phyloP scores from a whole-genome alignment of 1,284 basidiomycete species.

The Tausonia pullulans region DNA sequence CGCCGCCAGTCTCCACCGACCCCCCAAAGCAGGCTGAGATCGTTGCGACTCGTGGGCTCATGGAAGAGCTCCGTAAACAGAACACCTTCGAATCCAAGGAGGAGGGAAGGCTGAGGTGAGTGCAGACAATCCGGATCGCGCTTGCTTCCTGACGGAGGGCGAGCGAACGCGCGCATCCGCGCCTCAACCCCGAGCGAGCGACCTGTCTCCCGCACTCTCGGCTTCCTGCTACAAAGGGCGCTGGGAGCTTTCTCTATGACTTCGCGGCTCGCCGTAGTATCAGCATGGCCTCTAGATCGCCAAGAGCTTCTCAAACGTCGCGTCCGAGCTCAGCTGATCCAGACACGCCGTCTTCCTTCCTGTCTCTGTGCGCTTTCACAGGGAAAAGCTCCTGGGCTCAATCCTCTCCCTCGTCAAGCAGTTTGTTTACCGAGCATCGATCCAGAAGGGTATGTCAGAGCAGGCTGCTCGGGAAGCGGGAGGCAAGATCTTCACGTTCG shows the following conservation, averaged over 20 bases:
- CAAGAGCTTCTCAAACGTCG: no score
- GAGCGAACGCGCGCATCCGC: no score
- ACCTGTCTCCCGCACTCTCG: no score
- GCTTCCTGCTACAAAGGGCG: no score
- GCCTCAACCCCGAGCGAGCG: no score
- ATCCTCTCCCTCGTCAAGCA: conserved; percentile 83
- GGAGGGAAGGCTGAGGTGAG: conserved; percentile 79
- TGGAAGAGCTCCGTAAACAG: conserved; percentile 77
- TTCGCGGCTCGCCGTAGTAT: no score
- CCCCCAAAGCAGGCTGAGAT: conserved; percentile 58
- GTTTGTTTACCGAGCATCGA: conserved; percentile 77
- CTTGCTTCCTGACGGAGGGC: background rate
- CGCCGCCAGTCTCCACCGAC: conserved; percentile 78
- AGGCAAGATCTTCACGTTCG: conserved; percentile 98
- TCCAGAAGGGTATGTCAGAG: conserved; percentile 73
- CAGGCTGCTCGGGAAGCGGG: conserved; percentile 74
- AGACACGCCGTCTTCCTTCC: background rate
- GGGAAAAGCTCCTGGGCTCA: conserved; percentile 85
- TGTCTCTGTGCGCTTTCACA: conserved; percentile 30
- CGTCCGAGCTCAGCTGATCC: no score
- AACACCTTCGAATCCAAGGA: conserved; percentile 84
- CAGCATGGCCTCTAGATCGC: no score
- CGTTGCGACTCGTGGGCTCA: conserved; percentile 65
- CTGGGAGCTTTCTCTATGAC: no score
- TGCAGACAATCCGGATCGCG: conserved; percentile 10